Conservation (phyloP, 805 yeast genomes). For the Lachancea cidri region DNA sequence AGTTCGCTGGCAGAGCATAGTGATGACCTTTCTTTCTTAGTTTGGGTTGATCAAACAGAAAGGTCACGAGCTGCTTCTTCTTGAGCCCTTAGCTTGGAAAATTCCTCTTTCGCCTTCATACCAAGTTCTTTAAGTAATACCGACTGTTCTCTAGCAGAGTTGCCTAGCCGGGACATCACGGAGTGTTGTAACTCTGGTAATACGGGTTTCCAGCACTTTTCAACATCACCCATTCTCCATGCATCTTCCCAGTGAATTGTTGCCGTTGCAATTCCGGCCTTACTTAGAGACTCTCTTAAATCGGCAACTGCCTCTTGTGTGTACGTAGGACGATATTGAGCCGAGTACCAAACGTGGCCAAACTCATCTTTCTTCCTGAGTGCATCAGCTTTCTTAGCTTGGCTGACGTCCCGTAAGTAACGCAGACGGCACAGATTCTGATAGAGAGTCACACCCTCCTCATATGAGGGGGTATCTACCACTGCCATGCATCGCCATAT, state of each 20-base stretch:
- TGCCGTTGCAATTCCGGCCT: conserved; percentile 33
- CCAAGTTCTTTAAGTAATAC: conserved; percentile 57
- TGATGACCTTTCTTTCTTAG: neutral
- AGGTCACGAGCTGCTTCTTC: conserved; percentile 9
- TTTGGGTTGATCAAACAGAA: conserved; percentile 4
- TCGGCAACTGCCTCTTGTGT: conserved; percentile 92
- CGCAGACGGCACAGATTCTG: conserved; percentile 70
- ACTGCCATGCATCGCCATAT: conserved; percentile 90
- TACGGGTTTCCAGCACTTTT: conserved; percentile 59
- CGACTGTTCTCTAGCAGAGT: conserved; percentile 61
- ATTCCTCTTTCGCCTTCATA: conserved; percentile 25
- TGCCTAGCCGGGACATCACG: conserved; percentile 44
- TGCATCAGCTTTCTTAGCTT: conserved; percentile 53
- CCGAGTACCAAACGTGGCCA: conserved; percentile 81
- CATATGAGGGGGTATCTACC: conserved; percentile 56
- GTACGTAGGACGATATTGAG: conserved; percentile 85
- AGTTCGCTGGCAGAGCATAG: neutral
- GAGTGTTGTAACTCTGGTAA: conserved; percentile 50
- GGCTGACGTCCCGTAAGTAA: conserved; percentile 61
- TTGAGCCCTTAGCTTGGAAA: conserved; percentile 11
- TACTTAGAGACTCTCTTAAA: conserved; percentile 36
- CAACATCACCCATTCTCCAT: conserved; percentile 78
- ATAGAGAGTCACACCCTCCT: conserved; percentile 66
- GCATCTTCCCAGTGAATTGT: conserved; percentile 75
- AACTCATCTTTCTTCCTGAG: conserved; percentile 68